Evolutionary conservation across 352 stramenopile species (phyloP).

Genomic region (Pythium periplocum): DNA sequence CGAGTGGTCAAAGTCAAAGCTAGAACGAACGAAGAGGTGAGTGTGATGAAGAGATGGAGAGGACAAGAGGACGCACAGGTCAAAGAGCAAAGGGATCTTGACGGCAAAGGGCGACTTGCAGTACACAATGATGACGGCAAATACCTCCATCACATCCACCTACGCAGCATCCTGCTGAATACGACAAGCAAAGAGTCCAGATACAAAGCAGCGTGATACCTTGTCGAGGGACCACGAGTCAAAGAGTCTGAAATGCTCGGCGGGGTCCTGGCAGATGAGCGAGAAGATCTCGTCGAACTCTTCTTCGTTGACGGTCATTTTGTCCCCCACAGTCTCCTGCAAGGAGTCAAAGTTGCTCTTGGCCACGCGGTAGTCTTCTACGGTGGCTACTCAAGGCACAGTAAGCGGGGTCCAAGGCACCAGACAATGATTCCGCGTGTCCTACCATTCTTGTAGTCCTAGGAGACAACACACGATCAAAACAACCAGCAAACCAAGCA

Average conservation of each 20-base stretch:
- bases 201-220: slow-evolving; percentile 11
- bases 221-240: slow-evolving; percentile 55
- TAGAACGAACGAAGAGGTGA: slow-evolving; percentile 1
- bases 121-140: slow-evolving; percentile 73
- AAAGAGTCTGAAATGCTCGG: slow-evolving; percentile 68
- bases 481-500: neutral
- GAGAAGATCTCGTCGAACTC: slow-evolving; percentile 82
- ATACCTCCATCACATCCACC: slow-evolving; percentile 73
- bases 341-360: slow-evolving; percentile 64
- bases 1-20: slow-evolving; percentile 78
- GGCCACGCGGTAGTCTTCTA: slow-evolving; percentile 37
- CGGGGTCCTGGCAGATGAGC: slow-evolving; percentile 59
- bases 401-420: neutral
- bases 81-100: slow-evolving; percentile 69
- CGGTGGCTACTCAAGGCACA: slow-evolving; percentile 16
- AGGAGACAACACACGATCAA: slow-evolving; percentile 1
- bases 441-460: slow-evolving; percentile 26
- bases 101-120: slow-evolving; percentile 54
- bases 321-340: slow-evolving; percentile 58
- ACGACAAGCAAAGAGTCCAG: too few relatives aligned
- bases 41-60: neutral
- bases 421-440: neutral
- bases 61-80: slow-evolving; percentile 27
- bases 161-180: slow-evolving; percentile 4
- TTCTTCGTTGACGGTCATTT: slow-evolving; percentile 65